phyloP scores from a whole-genome alignment of 768 basidiomycete genomes.

The Amanita rubescens region DNA sequence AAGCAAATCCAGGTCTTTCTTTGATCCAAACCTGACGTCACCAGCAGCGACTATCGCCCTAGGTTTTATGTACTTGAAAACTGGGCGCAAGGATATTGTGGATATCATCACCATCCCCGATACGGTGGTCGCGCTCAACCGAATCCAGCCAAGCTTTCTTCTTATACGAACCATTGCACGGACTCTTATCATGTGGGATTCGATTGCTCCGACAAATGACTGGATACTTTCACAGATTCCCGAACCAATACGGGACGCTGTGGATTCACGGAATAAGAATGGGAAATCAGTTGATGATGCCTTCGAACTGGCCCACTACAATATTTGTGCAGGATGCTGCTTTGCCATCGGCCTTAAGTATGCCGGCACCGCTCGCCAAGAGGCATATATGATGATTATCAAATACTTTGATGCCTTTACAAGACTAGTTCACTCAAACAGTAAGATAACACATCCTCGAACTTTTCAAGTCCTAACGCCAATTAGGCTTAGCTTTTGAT shows the following conservation, averaged over 20 bases:
- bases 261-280: conserved; percentile 41
- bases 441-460: conserved; percentile 33
- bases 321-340: conserved; percentile 86
- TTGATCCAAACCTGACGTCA: conserved; percentile 87
- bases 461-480: not conserved
- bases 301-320: conserved; percentile 84
- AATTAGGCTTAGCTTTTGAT: conserved; percentile 69
- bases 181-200: conserved; percentile 82
- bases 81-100: conserved; percentile 77
- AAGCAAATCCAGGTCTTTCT: conserved; percentile 33
- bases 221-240: conserved; percentile 77
- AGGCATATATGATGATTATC: conserved; percentile 80
- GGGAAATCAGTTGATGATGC: conserved; percentile 56
- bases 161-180: conserved; percentile 73
- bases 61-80: conserved; percentile 88
- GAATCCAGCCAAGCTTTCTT: conserved; percentile 83
- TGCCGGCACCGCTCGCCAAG: conserved; percentile 87
- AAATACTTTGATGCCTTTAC: conserved; percentile 77
- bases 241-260: conserved; percentile 47
- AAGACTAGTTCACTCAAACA: conserved; percentile 56
- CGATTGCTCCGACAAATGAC: conserved; percentile 58
- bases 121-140: conserved; percentile 71
- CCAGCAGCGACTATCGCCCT: conserved; percentile 87
- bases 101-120: conserved; percentile 80
- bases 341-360: conserved; percentile 89